Percentiles rank a stretch among this genome's conserved stretches.
Conservation (phyloP, 805 yeast genomes). For the Clavispora phyllophila region DNA sequence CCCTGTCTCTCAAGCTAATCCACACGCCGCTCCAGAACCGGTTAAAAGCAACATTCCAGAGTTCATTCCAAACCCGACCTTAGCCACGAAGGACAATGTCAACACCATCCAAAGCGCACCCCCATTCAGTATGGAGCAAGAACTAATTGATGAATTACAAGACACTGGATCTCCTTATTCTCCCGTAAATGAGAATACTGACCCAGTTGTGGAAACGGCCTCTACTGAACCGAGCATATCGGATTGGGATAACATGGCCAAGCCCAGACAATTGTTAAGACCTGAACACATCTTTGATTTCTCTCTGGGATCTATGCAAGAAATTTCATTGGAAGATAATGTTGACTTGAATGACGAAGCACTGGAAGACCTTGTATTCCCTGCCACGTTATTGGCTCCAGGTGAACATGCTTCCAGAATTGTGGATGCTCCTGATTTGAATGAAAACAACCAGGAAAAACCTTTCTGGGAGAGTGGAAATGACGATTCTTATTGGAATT, state of each 20-base stretch:
- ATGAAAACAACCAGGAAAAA: background rate
- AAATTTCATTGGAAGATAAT: background rate
- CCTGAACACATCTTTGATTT: background rate
- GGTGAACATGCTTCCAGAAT: background rate
- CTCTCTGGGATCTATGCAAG: background rate
- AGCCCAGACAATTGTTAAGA: background rate
- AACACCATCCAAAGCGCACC: no score
- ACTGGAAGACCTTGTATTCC: background rate
- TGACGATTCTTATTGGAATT: background rate
- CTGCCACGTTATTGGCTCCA: background rate
- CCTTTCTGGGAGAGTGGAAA: background rate
- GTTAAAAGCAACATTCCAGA: no score
- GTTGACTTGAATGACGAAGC: background rate
- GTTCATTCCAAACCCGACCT: no score
- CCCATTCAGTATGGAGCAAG: background rate
- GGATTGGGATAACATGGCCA: background rate
- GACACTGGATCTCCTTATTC: background rate
- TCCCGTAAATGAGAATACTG: background rate
- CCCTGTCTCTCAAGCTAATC: background rate
- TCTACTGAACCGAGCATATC: background rate
- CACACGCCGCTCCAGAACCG: background rate
- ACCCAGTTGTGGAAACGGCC: background rate
- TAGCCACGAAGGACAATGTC: no score
- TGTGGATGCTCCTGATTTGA: background rate
- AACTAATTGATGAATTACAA: background rate